Percentiles rank a stretch among this genome's conserved stretches.
phyloP scores from a whole-genome alignment of 2,329 filamentous ascomycete genomes.

The Aspergillus tubingensis region DNA sequence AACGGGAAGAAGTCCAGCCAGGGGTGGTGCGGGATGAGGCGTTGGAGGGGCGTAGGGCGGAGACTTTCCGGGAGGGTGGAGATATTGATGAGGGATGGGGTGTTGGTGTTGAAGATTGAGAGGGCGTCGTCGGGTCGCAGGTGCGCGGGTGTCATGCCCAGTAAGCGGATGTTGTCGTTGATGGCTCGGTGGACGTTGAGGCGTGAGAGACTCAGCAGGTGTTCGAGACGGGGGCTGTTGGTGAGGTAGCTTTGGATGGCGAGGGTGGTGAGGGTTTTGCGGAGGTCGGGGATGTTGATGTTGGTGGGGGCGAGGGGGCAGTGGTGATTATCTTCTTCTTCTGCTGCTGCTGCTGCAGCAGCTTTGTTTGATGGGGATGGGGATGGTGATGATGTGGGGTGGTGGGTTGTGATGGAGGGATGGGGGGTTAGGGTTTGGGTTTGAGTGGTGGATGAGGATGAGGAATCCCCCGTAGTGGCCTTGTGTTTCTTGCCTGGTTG shows the following conservation, averaged over 20 bases:
- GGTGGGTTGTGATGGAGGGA: too few relatives aligned
- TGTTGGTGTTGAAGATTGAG: constrained; percentile 26
- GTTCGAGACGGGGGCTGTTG: constrained; percentile 7
- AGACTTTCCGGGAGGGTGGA: constrained; percentile 27
- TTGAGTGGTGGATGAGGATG: too few relatives aligned
- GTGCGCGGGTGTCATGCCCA: constrained; percentile 27
- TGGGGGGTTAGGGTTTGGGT: too few relatives aligned
- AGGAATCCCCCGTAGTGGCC: too few relatives aligned
- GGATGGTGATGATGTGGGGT: too few relatives aligned
- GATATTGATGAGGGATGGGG: background rate
- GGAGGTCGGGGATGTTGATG: constrained; percentile 7
- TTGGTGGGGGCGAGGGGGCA: constrained; percentile 8
- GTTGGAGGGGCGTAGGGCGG: constrained; percentile 43
- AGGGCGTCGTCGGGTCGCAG: constrained; percentile 26
- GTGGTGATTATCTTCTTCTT: background rate
- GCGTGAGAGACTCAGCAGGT: constrained; percentile 36
- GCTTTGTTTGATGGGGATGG: too few relatives aligned
- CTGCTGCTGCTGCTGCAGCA: background rate
- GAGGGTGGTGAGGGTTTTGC: constrained; percentile 9
- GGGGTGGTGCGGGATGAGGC: constrained; percentile 43
- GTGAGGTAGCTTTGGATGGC: background rate
- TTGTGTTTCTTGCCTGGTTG: background rate
- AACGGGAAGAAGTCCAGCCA: constrained; percentile 36
- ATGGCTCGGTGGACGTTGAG: constrained; percentile 41
- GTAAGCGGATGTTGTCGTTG: constrained; percentile 28